Conservation (phyloP, 257 asterid genomes). For the Mitragyna speciosa region DNA sequence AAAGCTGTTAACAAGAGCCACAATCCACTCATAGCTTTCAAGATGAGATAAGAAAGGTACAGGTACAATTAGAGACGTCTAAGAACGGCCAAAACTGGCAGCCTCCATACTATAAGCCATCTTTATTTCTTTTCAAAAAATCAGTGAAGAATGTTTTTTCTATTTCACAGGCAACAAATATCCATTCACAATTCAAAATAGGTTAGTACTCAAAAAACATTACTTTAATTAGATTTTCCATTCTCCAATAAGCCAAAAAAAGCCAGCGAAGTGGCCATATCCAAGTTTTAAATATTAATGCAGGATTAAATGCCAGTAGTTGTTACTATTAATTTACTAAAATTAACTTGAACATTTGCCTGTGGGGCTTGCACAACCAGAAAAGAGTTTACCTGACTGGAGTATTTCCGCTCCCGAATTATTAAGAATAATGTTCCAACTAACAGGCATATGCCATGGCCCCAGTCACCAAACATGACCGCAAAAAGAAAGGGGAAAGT, state of each 20-base stretch:
- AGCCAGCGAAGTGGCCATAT: neutral
- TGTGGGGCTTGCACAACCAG: neutral
- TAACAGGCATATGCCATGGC: constrained; percentile 97
- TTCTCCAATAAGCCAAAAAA: neutral
- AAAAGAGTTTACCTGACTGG: constrained; percentile 64
- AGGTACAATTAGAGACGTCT: neutral
- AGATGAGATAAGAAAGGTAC: neutral
- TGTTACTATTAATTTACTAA: neutral
- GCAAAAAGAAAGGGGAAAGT: constrained; percentile 99
- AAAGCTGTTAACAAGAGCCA: neutral
- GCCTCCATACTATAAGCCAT: neutral
- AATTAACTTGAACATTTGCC: neutral
- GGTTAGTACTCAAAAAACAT: neutral
- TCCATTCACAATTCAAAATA: neutral
- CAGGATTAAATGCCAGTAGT: neutral
- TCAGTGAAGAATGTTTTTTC: neutral
- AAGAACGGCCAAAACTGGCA: neutral
- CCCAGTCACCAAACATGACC: constrained; percentile 99
- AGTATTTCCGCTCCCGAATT: constrained; percentile 67
- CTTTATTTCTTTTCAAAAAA: neutral
- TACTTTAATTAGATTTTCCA: neutral
- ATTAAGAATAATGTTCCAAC: constrained; percentile 68
- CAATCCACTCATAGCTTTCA: neutral
- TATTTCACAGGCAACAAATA: neutral
- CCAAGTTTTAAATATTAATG: neutral